Evolutionary conservation across 192 early-diverging fungal species (phyloP).

Genomic region (Backusella psychrophila): DNA sequence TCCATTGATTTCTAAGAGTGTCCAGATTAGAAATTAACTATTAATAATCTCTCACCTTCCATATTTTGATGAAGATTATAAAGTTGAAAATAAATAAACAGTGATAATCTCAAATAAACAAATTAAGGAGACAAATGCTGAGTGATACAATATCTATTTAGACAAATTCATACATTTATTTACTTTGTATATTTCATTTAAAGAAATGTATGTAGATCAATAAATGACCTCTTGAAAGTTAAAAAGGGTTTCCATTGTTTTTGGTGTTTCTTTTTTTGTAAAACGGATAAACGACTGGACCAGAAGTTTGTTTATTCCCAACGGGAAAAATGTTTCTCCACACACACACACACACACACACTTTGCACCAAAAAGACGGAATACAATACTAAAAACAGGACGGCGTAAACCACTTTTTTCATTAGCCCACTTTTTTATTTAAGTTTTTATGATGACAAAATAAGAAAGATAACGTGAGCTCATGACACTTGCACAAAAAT

Average conservation of each 20-base stretch:
- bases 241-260: not conserved
- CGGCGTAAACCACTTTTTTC: not conserved
- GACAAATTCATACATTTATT: not conserved
- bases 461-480: not conserved
- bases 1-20: not conserved
- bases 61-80: not conserved
- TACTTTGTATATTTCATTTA: not conserved
- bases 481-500: not conserved
- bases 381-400: not conserved
- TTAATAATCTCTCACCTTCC: not conserved
- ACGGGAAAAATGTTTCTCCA: not conserved
- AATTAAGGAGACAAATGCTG: not conserved
- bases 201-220: not conserved
- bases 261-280: not conserved
- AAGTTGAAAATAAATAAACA: not conserved
- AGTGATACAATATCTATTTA: not conserved
- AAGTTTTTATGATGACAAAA: not conserved
- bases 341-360: no score
- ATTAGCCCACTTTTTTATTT: not conserved
- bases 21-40: not conserved
- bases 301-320: not conserved
- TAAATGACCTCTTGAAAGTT: not conserved
- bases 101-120: not conserved
- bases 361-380: not conserved
- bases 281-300: not conserved